Evolutionary conservation across 2,329 filamentous ascomycete genomes (phyloP).

Genomic region (Neocucurbitaria cava): DNA sequence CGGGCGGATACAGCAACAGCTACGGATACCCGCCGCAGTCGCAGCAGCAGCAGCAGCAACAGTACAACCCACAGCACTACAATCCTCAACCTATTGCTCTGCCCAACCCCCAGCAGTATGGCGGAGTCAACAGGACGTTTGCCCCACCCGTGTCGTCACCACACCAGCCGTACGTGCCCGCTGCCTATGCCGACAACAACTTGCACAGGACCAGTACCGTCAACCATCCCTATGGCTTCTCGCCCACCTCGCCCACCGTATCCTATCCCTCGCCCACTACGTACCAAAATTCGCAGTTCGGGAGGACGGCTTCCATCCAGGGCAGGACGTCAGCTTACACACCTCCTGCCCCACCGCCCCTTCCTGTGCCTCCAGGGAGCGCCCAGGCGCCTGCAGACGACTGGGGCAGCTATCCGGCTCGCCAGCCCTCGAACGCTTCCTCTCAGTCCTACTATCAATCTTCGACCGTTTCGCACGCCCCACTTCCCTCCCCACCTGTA

Average conservation of each 20-base stretch:
- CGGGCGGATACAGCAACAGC: slow-evolving; percentile 28
- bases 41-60: slow-evolving; percentile 31
- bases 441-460: slow-evolving; percentile 39
- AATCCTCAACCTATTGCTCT: slow-evolving; percentile 49
- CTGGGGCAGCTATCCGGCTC: slow-evolving; percentile 44
- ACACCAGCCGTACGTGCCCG: slow-evolving; percentile 55
- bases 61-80: slow-evolving; percentile 71
- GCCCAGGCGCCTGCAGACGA: slow-evolving; percentile 42
- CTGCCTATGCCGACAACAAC: slow-evolving; percentile 50
- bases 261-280: slow-evolving; percentile 39
- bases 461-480: slow-evolving; percentile 38
- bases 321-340: slow-evolving; percentile 42
- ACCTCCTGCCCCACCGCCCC: slow-evolving; percentile 44
- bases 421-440: slow-evolving; percentile 36
- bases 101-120: slow-evolving; percentile 71
- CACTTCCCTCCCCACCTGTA: slow-evolving; percentile 43
- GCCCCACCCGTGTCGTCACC: slow-evolving; percentile 28
- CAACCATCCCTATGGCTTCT: slow-evolving; percentile 47
- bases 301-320: slow-evolving; percentile 39
- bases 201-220: slow-evolving; percentile 40
- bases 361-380: slow-evolving; percentile 45
- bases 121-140: slow-evolving; percentile 46
- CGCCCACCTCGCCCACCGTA: slow-evolving; percentile 41
- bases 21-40: slow-evolving; percentile 55
- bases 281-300: slow-evolving; percentile 44